Percentiles rank a stretch among this genome's conserved stretches.
These are phyloP conservation scores for Verticillium zaregamsianum DNA, from an alignment of 2,329 filamentous ascomycete species.

Conservation along the genomic window DNA sequence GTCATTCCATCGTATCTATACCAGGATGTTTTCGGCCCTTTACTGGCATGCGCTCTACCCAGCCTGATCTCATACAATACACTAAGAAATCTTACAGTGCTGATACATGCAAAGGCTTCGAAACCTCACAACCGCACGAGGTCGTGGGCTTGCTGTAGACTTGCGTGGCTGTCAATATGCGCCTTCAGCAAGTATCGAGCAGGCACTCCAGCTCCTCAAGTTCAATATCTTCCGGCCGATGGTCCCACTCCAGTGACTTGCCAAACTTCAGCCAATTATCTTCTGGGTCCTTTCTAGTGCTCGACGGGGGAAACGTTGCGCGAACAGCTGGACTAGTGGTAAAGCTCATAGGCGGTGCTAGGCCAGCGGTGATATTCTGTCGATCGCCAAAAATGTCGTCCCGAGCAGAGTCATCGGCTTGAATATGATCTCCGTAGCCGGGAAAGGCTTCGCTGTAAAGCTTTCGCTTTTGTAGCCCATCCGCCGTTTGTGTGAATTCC, in stretches of 20 bases:
- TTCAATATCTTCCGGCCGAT: slow-evolving; percentile 82
- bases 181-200: slow-evolving; percentile 66
- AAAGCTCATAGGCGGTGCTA: slow-evolving; percentile 34
- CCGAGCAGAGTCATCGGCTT: slow-evolving; percentile 36
- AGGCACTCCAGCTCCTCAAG: slow-evolving; percentile 90
- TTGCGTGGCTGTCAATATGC: too few relatives aligned
- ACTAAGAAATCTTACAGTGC: not conserved
- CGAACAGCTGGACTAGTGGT: slow-evolving; percentile 54
- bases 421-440: slow-evolving; percentile 26
- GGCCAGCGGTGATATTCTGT: slow-evolving; percentile 17
- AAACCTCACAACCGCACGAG: too few relatives aligned
- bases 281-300: slow-evolving; percentile 31
- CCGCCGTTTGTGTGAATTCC: slow-evolving; percentile 94
- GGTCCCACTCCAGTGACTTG: slow-evolving; percentile 52
- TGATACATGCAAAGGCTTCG: too few relatives aligned
- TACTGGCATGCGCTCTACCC: not conserved
- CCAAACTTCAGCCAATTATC: slow-evolving; percentile 42
- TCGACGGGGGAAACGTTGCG: slow-evolving; percentile 25
- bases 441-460: slow-evolving; percentile 41
- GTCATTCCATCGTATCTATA: not conserved
- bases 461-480: slow-evolving; percentile 69
- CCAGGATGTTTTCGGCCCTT: not conserved
- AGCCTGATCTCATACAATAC: not conserved
- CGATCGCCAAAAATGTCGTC: slow-evolving; percentile 54
- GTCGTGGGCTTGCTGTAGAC: too few relatives aligned